A percentile compares a stretch with the other conserved stretches of the same genome.
Conservation (phyloP, 768 basidiomycete genomes). For the Tylopilus felleus region DNA sequence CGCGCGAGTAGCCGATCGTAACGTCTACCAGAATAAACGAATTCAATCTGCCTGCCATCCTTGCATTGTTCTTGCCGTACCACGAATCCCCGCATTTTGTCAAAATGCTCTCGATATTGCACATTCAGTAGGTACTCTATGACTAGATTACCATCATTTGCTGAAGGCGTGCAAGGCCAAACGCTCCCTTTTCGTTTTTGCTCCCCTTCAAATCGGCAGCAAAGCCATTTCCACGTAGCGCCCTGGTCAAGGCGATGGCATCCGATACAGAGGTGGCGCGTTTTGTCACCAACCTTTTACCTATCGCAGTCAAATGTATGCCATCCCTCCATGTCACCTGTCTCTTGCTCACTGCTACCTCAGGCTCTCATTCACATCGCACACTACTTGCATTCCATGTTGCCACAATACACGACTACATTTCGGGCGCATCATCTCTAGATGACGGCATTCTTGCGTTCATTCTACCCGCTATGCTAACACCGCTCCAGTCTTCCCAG, state of each 20-base stretch:
- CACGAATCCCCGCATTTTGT: constrained; percentile 93
- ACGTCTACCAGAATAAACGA: constrained; percentile 70
- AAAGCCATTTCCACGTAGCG: constrained; percentile 66
- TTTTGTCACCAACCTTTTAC: constrained; percentile 65
- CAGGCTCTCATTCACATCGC: constrained; percentile 51
- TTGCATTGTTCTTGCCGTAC: constrained; percentile 87
- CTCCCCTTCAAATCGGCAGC: constrained; percentile 73
- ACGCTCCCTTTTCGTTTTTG: constrained; percentile 66
- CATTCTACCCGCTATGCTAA: constrained; percentile 60
- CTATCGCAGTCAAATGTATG: constrained; percentile 47
- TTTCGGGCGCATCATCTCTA: constrained; percentile 53
- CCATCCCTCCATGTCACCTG: neutral
- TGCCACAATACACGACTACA: constrained; percentile 73
- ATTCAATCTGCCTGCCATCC: constrained; percentile 78
- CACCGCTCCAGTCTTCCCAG: constrained; percentile 46
- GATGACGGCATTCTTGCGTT: constrained; percentile 67
- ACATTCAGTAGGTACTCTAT: constrained; percentile 53
- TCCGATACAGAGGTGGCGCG: constrained; percentile 68
- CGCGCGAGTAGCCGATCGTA: neutral
- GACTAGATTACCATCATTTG: neutral
- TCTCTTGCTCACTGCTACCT: constrained; percentile 2
- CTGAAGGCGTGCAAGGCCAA: constrained; percentile 40
- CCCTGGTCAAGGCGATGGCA: constrained; percentile 76
- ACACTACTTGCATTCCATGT: constrained; percentile 81
- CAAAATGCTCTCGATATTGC: constrained; percentile 86